A percentile compares a stretch with the other conserved stretches of the same genome.
These are phyloP conservation scores for Phytophthora pseudosyringae DNA, from an alignment of 352 stramenopile species.

Conservation along the genomic window DNA sequence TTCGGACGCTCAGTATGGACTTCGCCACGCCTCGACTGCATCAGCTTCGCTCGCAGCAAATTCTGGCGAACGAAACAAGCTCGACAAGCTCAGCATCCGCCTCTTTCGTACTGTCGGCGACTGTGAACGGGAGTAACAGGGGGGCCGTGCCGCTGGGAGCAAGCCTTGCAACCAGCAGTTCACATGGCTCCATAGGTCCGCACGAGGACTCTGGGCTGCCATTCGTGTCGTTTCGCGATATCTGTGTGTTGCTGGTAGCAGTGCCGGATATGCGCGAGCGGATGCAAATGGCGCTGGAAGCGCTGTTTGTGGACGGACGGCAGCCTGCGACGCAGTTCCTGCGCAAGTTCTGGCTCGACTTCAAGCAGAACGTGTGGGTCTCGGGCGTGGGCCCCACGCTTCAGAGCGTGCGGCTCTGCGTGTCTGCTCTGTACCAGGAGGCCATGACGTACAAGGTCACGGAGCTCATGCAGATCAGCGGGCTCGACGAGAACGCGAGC, in stretches of 20 bases:
- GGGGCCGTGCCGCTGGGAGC: not conserved
- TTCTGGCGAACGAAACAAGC: conserved; percentile 43
- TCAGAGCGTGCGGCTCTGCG: conserved; percentile 36
- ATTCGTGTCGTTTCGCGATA: conserved; percentile 58
- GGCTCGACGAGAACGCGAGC: conserved; percentile 41
- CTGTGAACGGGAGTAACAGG: conserved; percentile 26
- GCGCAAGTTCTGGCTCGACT: conserved; percentile 58
- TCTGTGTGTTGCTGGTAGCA: conserved; percentile 47
- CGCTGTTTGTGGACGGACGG: conserved; percentile 52
- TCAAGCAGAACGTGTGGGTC: conserved; percentile 49
- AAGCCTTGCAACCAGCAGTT: conserved; percentile 23
- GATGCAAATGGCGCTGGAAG: conserved; percentile 52
- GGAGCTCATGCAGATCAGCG: conserved; percentile 57
- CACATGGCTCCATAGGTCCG: conserved; percentile 12
- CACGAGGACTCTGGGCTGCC: conserved; percentile 34
- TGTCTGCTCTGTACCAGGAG: conserved; percentile 42
- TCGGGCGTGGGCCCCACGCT: conserved; percentile 27
- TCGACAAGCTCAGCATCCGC: conserved; percentile 19
- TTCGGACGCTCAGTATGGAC: conserved; percentile 44
- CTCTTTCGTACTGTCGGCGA: conserved; percentile 20
- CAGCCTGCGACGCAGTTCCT: conserved; percentile 44
- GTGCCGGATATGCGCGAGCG: conserved; percentile 39
- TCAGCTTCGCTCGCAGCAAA: conserved; percentile 64
- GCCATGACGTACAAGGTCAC: conserved; percentile 42
- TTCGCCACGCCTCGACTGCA: conserved; percentile 52